Percentiles rank a stretch among this genome's conserved stretches.
phyloP scores from a whole-genome alignment of 2,329 filamentous ascomycete species.

The Epichloe scottii region DNA sequence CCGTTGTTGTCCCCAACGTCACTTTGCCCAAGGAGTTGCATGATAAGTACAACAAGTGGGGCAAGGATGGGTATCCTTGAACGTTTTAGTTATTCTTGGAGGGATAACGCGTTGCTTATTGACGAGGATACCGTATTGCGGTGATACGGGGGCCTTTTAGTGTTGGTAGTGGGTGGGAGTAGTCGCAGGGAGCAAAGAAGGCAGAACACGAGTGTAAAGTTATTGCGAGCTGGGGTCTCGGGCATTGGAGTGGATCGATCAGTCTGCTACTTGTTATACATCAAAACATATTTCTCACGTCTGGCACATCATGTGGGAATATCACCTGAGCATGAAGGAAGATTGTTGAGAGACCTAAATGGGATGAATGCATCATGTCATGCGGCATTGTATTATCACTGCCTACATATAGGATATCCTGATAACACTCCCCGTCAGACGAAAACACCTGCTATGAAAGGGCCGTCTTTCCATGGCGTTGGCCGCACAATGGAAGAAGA shows the following conservation, averaged over 20 bases:
- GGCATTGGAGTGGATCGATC: neutral
- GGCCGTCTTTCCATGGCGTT: neutral
- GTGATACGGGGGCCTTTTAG: no score
- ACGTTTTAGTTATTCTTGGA: conserved; percentile 3
- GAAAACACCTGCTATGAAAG: neutral
- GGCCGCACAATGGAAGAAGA: neutral
- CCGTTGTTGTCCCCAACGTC: conserved; percentile 86
- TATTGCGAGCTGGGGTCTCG: neutral
- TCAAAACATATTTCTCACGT: neutral
- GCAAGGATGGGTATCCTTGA: conserved; percentile 81
- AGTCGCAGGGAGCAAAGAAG: neutral
- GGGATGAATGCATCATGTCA: neutral
- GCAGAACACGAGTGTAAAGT: neutral
- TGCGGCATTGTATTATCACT: neutral
- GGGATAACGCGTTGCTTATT: neutral
- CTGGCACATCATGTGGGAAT: neutral
- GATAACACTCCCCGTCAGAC: neutral
- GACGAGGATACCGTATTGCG: no score
- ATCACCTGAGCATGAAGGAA: neutral
- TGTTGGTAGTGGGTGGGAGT: neutral
- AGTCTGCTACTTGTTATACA: neutral
- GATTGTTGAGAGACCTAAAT: neutral
- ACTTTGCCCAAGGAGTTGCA: conserved; percentile 86
- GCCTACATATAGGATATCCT: neutral
- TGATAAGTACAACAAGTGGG: conserved; percentile 99